Base-by-base conservation (phyloP, 352 stramenopile genomes). In the Phytophthora sojae region DNA sequence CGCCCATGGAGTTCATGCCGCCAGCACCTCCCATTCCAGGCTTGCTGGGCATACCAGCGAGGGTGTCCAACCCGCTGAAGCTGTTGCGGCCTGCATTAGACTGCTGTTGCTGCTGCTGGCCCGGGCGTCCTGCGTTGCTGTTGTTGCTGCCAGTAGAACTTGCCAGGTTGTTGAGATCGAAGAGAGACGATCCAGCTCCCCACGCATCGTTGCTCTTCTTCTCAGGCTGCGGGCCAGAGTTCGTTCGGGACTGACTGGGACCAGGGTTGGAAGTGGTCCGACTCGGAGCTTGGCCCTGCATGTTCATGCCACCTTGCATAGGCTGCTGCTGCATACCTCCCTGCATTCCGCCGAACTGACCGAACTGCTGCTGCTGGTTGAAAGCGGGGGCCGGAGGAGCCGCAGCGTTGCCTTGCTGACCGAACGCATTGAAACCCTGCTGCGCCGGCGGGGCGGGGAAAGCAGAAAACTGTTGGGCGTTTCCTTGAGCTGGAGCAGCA, bases 31-130 rank as follows among this genome's bases (percentile, higher is more conserved):
- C 81, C 67, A 87, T 88, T 17, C 75, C 78, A 32, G 79, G 82
- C 64, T 90, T 93, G 71, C 69, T 93, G 6, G 88, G 88, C 80
- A 96, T 81, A 6, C 88, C 88, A 8, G 88, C 88, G 30, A 96
- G 81, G 4, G 85, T 94, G 71, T 96, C 88, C 47, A 96, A 61
- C 29, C 88, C 88, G 60, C 79, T 92, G 73, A 96, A 96, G 72
- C 88, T 96, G 76, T 92, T 93, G 49, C 54, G 65, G 21, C 69
- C 55, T 52, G 83, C 77, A 26, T 67, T 78, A 15, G 64, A 57
- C 47, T 75, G 54, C 68, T 78, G n/a, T 61, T 68, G 65, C 26
- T 66, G 68, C 17, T 72, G 60, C 30, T 79, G 73, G 32, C 74
- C 73, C 32, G 75, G 71, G 59, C 77, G 85, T 45, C 67, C 58